Base-by-base conservation (phyloP, 2,329 filamentous ascomycete genomes). In the Teratosphaeriaceae sp. region DNA sequence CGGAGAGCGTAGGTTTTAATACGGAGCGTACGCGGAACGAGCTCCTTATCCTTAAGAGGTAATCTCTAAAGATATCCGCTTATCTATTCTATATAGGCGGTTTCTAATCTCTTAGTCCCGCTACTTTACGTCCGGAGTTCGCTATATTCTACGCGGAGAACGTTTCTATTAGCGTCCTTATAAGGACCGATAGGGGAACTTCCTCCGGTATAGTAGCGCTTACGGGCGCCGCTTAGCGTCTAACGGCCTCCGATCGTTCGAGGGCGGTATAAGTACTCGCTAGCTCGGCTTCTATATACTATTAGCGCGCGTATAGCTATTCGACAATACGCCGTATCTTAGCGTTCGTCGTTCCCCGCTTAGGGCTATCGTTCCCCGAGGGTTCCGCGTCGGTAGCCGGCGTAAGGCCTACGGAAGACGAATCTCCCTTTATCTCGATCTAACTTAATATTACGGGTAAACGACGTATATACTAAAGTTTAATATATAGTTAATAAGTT, bases 391-490 rank as follows among this genome's bases (percentile, higher is more conserved):
- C 21, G 19, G 30, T 34, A 15, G 20, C 39, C 30, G 30, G 33
- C 20, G 21, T 26, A 43, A 38, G 21, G 9, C 24, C 31, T 8
- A 15, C 20, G n/a, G 22, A 19, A 5, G 40, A 23, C 19, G 13
- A 13, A 11, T 22, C 13, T 20, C 6, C 22, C 13, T 20, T 19
- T 31, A 18, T 35, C 11, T 18, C 15, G 31, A 47, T 47, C 30
- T 27, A 44, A 44, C 41, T 44, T 47, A 47, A 47, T 44, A 38
- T 47, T 44, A 47, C 26, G 31, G 42, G 36, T 12, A 20, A 47
- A 30, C 16, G 23, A 44, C 26, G 26, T 44, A 40, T 47, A 47
- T 41, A 44, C 21, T 23, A 16, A 37, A 19, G 33, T 33, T 43
- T 16, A 4, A 33, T 33, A 13, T 27, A n/a, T n/a, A n/a, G n/a